Evolutionary conservation across 129 eudicot genomes (phyloP).

Genomic region (Glebionis coronaria): DNA sequence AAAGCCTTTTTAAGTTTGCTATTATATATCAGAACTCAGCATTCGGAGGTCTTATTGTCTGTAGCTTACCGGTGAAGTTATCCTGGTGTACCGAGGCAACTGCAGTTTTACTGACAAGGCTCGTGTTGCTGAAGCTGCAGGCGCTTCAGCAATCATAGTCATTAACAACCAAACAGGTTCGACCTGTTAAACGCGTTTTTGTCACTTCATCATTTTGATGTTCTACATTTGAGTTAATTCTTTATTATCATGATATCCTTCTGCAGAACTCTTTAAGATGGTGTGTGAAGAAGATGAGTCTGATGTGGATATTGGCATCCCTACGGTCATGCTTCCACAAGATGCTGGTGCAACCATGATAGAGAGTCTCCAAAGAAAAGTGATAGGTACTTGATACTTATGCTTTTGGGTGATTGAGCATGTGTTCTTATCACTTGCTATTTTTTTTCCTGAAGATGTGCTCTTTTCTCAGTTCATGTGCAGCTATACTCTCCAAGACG

Average conservation of each 20-base stretch:
- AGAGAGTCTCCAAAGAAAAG: constrained; percentile 46
- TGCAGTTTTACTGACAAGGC: constrained; percentile 96
- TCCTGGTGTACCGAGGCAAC: constrained; percentile 95
- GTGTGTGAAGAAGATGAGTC: constrained; percentile 80
- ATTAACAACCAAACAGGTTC: constrained; percentile 80
- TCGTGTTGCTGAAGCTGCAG: constrained; percentile 93
- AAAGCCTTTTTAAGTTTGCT: constrained; percentile 29
- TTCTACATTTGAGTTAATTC: neutral
- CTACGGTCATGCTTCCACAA: constrained; percentile 97
- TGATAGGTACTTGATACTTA: constrained; percentile 45
- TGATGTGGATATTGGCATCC: constrained; percentile 59
- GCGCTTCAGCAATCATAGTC: constrained; percentile 90
- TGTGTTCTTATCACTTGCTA: neutral
- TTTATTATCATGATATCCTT: constrained; percentile 17
- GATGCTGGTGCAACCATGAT: constrained; percentile 77
- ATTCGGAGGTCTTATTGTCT: constrained; percentile 38
- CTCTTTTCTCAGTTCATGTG: constrained; percentile 64
- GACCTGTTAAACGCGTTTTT: constrained; percentile 12
- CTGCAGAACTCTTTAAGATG: constrained; percentile 94
- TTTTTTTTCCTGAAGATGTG: too few relatives aligned
- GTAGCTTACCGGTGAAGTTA: constrained; percentile 96
- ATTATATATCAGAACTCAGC: constrained; percentile 38
- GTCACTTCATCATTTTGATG: neutral
- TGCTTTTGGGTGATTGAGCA: neutral
- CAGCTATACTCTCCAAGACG: constrained; percentile 94